Evolutionary conservation across 2,329 filamentous ascomycete species (phyloP).

Genomic region (Lasiodiplodia sp.): DNA sequence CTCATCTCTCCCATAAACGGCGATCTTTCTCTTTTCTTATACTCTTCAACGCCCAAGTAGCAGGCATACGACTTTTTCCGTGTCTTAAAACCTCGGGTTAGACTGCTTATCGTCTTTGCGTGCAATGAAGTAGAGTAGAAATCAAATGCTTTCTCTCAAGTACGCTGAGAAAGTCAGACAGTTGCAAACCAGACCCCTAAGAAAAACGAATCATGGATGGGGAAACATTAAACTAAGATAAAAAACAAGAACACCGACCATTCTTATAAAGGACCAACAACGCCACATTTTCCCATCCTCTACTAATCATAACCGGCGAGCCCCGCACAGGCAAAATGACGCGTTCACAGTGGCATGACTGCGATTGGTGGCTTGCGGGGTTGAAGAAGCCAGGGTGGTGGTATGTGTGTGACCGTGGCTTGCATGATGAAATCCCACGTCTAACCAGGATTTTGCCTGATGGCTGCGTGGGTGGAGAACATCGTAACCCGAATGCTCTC

Average conservation of each 20-base stretch:
- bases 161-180: no score
- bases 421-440: constrained; percentile 10
- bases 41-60: neutral
- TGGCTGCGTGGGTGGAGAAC: neutral
- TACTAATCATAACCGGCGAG: neutral
- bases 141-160: no score
- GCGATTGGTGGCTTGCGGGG: neutral
- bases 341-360: neutral
- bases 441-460: neutral
- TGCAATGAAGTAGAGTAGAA: no score
- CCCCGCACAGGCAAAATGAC: neutral
- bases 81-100: no score
- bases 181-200: no score
- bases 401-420: constrained; percentile 10
- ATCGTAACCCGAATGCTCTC: no score
- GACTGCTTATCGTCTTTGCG: no score
- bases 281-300: neutral
- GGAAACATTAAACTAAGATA: neutral
- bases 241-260: neutral
- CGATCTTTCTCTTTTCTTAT: no score
- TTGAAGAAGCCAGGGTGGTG: no score
- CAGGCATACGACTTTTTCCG: neutral
- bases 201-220: no score
- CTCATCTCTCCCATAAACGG: neutral
- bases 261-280: neutral